phyloP scores from a whole-genome alignment of 2,329 filamentous ascomycete species.

The Ustilaginoidea virens region DNA sequence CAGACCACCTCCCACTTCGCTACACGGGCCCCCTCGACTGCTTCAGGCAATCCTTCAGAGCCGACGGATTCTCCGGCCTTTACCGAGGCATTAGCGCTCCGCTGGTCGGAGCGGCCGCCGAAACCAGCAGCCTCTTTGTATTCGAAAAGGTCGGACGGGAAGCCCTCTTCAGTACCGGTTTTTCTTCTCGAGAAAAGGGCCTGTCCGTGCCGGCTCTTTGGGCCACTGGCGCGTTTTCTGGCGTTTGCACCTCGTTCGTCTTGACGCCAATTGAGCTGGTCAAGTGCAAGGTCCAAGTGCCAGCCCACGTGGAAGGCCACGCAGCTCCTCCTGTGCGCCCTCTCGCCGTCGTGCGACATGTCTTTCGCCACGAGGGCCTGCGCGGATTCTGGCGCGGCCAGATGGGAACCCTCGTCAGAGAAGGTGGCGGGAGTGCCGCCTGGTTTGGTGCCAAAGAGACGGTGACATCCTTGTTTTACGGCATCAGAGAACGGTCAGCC shows the following conservation, averaged over 20 bases:
- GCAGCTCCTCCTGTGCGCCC: slow-evolving; percentile 41
- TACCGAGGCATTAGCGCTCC: slow-evolving; percentile 92
- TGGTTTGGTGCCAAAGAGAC: slow-evolving; percentile 94
- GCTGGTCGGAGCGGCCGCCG: slow-evolving; percentile 75
- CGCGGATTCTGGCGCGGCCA: slow-evolving; percentile 92
- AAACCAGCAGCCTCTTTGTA: slow-evolving; percentile 86
- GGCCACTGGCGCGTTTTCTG: slow-evolving; percentile 70
- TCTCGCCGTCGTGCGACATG: slow-evolving; percentile 55
- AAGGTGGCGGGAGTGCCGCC: slow-evolving; percentile 81
- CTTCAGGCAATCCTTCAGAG: slow-evolving; percentile 69
- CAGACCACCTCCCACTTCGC: slow-evolving; percentile 62
- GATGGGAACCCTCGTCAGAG: slow-evolving; percentile 79
- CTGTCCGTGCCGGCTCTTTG: slow-evolving; percentile 64
- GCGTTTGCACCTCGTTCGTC: slow-evolving; percentile 76
- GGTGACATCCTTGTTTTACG: slow-evolving; percentile 54
- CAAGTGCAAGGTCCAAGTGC: slow-evolving; percentile 96
- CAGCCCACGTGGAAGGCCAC: slow-evolving; percentile 25
- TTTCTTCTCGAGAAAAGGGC: slow-evolving; percentile 35
- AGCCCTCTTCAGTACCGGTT: slow-evolving; percentile 38
- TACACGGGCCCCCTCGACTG: slow-evolving; percentile 87
- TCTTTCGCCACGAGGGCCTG: slow-evolving; percentile 72
- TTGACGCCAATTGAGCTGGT: slow-evolving; percentile 93
- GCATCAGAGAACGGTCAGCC: slow-evolving; percentile 30
- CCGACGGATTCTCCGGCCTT: slow-evolving; percentile 65
- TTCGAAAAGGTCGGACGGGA: slow-evolving; percentile 67